Evolutionary conservation across 495 filamentous ascomycete species (phyloP), one percentile per base, ranked within the genome.

Genomic region (Xylaria flabelliformis): DNA sequence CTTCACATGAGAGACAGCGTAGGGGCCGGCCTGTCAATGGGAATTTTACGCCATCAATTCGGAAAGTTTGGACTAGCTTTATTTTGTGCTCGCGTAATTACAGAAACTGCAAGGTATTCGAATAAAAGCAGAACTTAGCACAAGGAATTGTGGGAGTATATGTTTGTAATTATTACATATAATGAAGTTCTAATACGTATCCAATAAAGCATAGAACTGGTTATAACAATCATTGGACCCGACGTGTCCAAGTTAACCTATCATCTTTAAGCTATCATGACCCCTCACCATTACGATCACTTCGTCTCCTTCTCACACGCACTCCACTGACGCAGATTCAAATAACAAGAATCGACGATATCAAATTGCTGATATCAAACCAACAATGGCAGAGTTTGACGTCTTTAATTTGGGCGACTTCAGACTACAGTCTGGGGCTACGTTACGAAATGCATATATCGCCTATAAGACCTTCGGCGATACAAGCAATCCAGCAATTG

Each of bases 401-500:
- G 15, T 58, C 59, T 73, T 82, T 21, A 74, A 80, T 70, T 72
- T 80, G 12, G 79, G 79, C 59, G 76, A 76, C 46, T 80, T 80
- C 66, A 75, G 73, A 17, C 71, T 80, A 10, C 77, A 77, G 10
- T 72, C 77, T 15, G 76, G 79, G 66, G 48, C 69, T 74, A 77
- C 71, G 21, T 65, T 58, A n/a, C 70, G 21, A 75, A 66, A 17
- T 46, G 63, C 6, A 51, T 67, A 86, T 51, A 85, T 93, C 71
- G 90, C 91, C 34, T 93, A 91, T 81, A 92, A 90, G 78, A 91
- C 91, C 12, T 90, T 92, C 74, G 91, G 91, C 7, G 84, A 90
- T 64, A 80, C 87, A 1, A 85, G 80, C 7, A 83, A 81, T n/a
- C 90, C 90, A 24, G 88, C 89, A 3, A 88, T 93, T 65, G 84